Evolutionary conservation across 2,329 filamentous ascomycete species (phyloP), one percentile per base, ranked within the genome.

Genomic region (Calonectria pauciramosa): DNA sequence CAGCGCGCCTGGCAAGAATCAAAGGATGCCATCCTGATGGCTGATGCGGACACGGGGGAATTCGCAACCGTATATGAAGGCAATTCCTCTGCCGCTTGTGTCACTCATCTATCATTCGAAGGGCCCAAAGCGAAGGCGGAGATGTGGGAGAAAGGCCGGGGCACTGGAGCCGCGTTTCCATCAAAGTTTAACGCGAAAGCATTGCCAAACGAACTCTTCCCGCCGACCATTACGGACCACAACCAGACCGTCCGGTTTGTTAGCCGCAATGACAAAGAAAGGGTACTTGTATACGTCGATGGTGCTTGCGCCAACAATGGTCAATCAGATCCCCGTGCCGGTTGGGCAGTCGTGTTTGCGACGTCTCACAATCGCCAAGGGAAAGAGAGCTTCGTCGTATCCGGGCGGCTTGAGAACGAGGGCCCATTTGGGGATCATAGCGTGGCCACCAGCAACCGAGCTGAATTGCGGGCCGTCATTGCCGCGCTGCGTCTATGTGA

Each of bases 261-360:
- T n/a, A 14, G 32, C 34, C 66, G 41, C 16, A 28, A 70, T 14
- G 41, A 78, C 11, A 44, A 16, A 20, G 36, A 41, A 23, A 23
- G 47, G 11, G 20, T 84, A n/a, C 84, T 90, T 26, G 82, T 88
- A 49, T 88, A 84, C 75, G 85, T 85, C 0, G 86, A 88, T 72
- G 88, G 88, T 4, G 84, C 87, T 0, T 90, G 88, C 72, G 69
- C 84, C 1, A 78, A 85, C 38, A 89, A 89, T 71, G 87, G 87
- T 18, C 73, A 82, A 49, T 26, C 38, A 2, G 79, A 86, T 28
- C 78, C 86, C 0, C 77, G 72, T 70, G 87, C 84, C 3, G 87
- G 86, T 51, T 89, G 86, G 83, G 84, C 83, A 0, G 82, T 87
- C 56, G 79, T 84, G 23, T 75, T 81, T 64, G 74, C 81, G 47